Evolutionary conservation across 805 yeast genomes (phyloP), one percentile per base, ranked within the genome.

Genomic region (Isabelozyma heimii): DNA sequence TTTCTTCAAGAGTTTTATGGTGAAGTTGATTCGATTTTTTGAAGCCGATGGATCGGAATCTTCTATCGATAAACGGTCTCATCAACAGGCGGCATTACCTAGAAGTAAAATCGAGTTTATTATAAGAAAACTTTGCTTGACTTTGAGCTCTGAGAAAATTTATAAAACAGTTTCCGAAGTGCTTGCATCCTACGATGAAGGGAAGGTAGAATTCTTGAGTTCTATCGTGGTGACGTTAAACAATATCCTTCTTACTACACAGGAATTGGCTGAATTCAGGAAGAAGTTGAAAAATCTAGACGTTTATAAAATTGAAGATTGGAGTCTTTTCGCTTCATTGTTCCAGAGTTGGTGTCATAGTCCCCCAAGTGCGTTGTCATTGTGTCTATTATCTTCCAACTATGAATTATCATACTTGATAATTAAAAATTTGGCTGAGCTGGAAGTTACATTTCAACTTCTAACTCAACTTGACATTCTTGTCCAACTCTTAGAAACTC

Each of bases 341-440:
- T 94, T 92, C 69, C 84, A 82, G 59, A 84, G 95, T 49, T 94
- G 99, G 99, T 84, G 96, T 55, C 85, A 86, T 52, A 92, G 90
- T 62, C 84, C 97, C 0, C 91, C 95, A 1, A 91, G 97, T 4
- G 88, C 91, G 0, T 71, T 94, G 40, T 84, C 96, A 1, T 75
- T 94, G 16, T 91, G 97, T 58, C 72, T 94, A 37, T 72, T 92
- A 12, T 87, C 97, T 0, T 91, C 91, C 47, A 88, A 89, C 47
- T 92, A 94, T 63, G 94, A 90, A 60, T 76, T 91, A 51, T 94
- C 97, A 0, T 92, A 83, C 62, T 73, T 83, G n/a, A 87, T 92
- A 1, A 79, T 94, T 35, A 85, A 87, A 57, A 81, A 80, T n/a
- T 75, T 91, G 54, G 91, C 89, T 1, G 89, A 89, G 50, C 82